Base-by-base conservation (phyloP, 495 filamentous ascomycete genomes). In the Aspergillus bridgeri region DNA sequence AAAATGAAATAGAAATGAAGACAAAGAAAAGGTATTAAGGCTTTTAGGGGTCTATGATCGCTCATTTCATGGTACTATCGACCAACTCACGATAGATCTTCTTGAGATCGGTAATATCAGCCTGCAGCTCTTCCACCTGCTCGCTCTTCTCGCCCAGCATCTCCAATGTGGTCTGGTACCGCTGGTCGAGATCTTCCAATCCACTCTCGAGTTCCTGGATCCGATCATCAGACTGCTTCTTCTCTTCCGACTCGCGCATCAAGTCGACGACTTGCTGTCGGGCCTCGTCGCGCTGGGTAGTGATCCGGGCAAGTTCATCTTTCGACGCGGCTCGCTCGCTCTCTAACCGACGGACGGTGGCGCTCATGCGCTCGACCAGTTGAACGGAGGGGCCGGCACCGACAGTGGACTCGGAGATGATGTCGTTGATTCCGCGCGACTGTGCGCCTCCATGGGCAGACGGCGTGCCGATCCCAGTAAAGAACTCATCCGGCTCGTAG, bases 131-230 rank as follows among this genome's bases (percentile, higher is more conserved):
- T 60, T 96, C 90, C 15, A 96, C 91, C 68, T 85, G 73, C 79
- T 98, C 94, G 67, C 89, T 96, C 84, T 95, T 96, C 82, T 98
- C 94, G 11, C 94, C 94, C 42, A 97, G 71, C 88, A 98, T 87
- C 77, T 97, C 92, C 44, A 98, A 76, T 46, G 89, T 93, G 1
- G 91, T 94, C 70, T 92, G 84, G 67, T 97, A 96, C 62, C 93
- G 77, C 61, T 81, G 74, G 48, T 86, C 86, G 22, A 80, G 57
- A 29, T 74, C 73, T 50, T 71, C 71, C 18, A 92, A 70, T 58
- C 87, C 84, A 48, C 69, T 74, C 69, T 96, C 88, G 2, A 96
- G 68, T 53, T 79, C 81, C 43, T 78, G 78, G 11, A 89, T 81
- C 49, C 75, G 81, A 59, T 76, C 73, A 42, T 86, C 81, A 9